Base-by-base conservation (phyloP, 2,329 filamentous ascomycete genomes). In the Nigrospora sphaerica region DNA sequence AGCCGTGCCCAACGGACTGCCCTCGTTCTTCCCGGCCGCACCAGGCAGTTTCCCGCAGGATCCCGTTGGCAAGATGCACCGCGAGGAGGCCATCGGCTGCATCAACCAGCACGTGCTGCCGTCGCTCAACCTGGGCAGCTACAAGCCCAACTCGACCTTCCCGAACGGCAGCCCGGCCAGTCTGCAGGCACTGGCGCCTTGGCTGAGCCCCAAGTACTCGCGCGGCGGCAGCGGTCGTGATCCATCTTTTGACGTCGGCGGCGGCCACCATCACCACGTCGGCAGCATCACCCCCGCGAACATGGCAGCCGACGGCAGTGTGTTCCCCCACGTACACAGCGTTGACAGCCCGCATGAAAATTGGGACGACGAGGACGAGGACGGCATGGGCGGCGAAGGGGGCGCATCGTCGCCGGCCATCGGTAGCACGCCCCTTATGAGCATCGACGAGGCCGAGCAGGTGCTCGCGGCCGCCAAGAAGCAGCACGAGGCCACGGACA, bases 51-150 rank as follows among this genome's bases (percentile, higher is more conserved):
- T 72, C 46, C 64, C 70, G 1, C 71, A 75, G 48, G 80, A 85
- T 53, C 78, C 80, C 1, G 73, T 83, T 23, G 74, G 74, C 52
- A 84, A 84, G 67, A 79, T 85, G 53, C 80, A 82, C 61, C 75
- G 80, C 12, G 80, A 85, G 54, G 81, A 84, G 57, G 80, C 80
- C 1, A 74, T 85, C 36, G 77, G 75, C 60, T 85, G 83, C 62
- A 83, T 85, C 63, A 85, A 85, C 61, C 81, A 85, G 61, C 83
- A 81, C 52, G 78, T 85, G 2, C 68, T 85, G 32, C 81, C 81
- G 16, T 73, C 75, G 4, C 68, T 81, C 14, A 79, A 78, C 52
- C 66, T 79, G 3, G 73, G 73, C 35, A 70, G 68, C 28, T 69
- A 70, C 46, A 75, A 73, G 49, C 53, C 54, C n/a, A 52, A 54